Evolutionary conservation across 352 stramenopile genomes (phyloP).

Genomic region (Pythium brachiatum): DNA sequence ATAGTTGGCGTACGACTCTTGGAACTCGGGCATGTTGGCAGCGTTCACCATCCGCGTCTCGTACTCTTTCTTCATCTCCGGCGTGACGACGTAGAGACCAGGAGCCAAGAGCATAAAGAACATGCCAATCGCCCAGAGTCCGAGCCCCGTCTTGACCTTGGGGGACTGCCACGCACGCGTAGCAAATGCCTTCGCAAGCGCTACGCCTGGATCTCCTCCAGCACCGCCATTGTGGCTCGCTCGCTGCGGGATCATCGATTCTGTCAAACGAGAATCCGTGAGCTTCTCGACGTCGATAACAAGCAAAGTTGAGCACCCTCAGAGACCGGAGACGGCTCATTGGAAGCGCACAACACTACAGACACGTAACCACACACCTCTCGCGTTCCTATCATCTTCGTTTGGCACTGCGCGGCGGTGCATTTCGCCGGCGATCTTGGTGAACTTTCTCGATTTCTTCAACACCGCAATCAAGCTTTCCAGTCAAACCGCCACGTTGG

Average conservation of each 20-base stretch:
- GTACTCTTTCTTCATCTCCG: conserved; percentile 77
- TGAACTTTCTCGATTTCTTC: conserved; percentile 3
- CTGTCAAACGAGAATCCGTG: neutral
- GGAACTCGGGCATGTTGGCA: conserved; percentile 75
- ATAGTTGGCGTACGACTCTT: conserved; percentile 61
- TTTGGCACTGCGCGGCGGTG: conserved; percentile 27
- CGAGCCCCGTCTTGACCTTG: conserved; percentile 58
- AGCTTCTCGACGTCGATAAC: neutral
- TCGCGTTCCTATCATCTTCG: conserved; percentile 2
- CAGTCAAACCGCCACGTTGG: conserved; percentile 11
- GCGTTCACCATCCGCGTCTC: conserved; percentile 72
- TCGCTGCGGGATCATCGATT: conserved; percentile 25
- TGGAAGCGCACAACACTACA: neutral
- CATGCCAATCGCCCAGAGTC: conserved; percentile 73
- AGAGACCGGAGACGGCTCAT: neutral
- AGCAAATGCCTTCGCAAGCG: conserved; percentile 53
- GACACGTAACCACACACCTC: conserved; percentile 11
- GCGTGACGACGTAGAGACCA: conserved; percentile 53
- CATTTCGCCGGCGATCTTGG: conserved; percentile 10
- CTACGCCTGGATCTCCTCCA: conserved; percentile 42
- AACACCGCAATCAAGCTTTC: neutral
- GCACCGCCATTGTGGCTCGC: neutral
- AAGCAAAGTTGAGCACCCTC: conserved; percentile 1
- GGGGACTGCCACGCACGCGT: conserved; percentile 51
- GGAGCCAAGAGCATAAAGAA: conserved; percentile 83